Evolutionary conservation across 129 eudicot genomes (phyloP), one percentile per base, ranked within the genome.

Genomic region (Lonicera japonica): DNA sequence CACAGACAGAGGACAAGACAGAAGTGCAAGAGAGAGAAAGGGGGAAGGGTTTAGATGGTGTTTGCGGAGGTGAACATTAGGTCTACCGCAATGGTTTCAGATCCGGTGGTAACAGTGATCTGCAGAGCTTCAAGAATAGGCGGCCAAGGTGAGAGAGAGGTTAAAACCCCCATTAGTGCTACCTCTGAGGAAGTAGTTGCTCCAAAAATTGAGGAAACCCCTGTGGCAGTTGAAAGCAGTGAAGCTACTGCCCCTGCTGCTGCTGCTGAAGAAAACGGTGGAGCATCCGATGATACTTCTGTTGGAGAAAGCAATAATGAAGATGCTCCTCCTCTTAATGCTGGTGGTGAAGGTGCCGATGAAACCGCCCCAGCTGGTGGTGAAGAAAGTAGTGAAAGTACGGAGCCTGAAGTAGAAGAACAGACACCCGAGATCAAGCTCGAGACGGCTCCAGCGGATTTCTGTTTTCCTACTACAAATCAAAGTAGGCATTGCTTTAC

Each of bases 401-500:
- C 71, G 41, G 95, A 81, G 17, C 58, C 75, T 34, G 95, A 70
- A 51, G 79, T 67, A 18, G 56, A 34, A 56, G 95, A 80, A 53
- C 87, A 86, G 79, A 65, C 79, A 19, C 87, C 89, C 12, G 94
- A 78, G 68, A 71, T 91, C 34, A 87, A 91, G 98, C 83, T 92
- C 20, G 98, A 92, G 78, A 92, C 98, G 8, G 98, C 98, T 56
- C 98, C 96, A 25, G 98, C 88, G 62, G 97, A 86, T 82, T 86
- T 77, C 73, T 96, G 98, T 18, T 92, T 92, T 69, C 98, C 98
- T 18, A 87, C 96, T 38, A 87, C 96, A 52, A 92, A 92, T 68
- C 98, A 92, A 80, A 80, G 91, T 61, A 76, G 98, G 63, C 98
- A 92, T 67, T 92, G 98, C 81, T 92, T 87, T 75, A 87, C 98